Evolutionary conservation across 192 early-diverging fungal species (phyloP), one percentile per base, ranked within the genome.

Genomic region (Gonapodya prolifera): DNA sequence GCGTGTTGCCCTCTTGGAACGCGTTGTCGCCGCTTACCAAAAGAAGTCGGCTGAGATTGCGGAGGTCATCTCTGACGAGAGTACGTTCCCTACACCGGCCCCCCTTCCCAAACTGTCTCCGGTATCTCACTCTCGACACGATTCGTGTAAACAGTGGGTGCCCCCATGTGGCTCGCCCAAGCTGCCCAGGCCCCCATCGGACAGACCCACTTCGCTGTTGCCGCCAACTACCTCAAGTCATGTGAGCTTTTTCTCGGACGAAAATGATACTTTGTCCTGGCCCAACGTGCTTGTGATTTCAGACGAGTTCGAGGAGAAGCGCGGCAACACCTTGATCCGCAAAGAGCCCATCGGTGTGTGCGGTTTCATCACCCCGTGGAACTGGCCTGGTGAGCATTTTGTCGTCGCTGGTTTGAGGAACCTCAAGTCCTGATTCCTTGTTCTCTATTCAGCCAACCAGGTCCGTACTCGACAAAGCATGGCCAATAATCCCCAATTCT

Each of bases 351-450:
- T 32, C 32, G 71, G 71, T 73, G 71, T 73, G 2, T 73, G 71
- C 71, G 71, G 71, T 32, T 32, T 73, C 28, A 73, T 73, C 28
- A 73, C 71, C 71, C 71, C 71, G 8, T 73, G 71, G 71, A 73
- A 73, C 71, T 73, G 71, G 71, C 71, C 71, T 29, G n/a, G n/a
- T n/a, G n/a, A n/a, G n/a, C n/a, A n/a, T n/a, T n/a, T n/a, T n/a
- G n/a, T n/a, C n/a, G n/a, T n/a, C n/a, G n/a, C n/a, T n/a, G n/a
- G n/a, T n/a, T n/a, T n/a, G n/a, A n/a, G n/a, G n/a, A n/a, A n/a
- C n/a, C n/a, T n/a, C n/a, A n/a, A n/a, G n/a, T n/a, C n/a, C n/a
- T n/a, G n/a, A n/a, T n/a, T n/a, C n/a, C n/a, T n/a, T n/a, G n/a
- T n/a, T n/a, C n/a, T n/a, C n/a, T n/a, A n/a, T n/a, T n/a, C n/a